A percentile compares a stretch with the other conserved stretches of the same genome.
Evolutionary conservation across 441 rosid species (phyloP).

Genomic region (Rhodomyrtus psidioides): DNA sequence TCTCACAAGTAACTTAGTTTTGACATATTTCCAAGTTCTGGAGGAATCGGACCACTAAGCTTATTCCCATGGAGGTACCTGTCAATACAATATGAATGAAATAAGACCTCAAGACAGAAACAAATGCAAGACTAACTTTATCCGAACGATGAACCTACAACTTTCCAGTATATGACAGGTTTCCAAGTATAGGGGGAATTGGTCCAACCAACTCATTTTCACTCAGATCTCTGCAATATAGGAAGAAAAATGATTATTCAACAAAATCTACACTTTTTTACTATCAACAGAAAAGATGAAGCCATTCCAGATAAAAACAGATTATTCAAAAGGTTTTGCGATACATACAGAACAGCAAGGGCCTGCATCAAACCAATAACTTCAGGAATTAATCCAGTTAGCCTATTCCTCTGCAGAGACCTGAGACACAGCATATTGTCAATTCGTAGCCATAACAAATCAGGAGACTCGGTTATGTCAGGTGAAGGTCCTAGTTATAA

Average conservation of each 20-base stretch:
- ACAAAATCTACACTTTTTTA: not conserved
- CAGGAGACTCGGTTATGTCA: not conserved
- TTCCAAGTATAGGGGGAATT: constrained; percentile 84
- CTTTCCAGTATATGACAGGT: constrained; percentile 78
- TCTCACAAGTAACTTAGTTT: constrained; percentile 86
- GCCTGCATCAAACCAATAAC: constrained; percentile 98
- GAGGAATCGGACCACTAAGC: constrained; percentile 77
- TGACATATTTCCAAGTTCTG: constrained; percentile 96
- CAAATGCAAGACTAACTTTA: not conserved
- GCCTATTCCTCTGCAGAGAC: constrained; percentile 83
- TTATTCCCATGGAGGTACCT: constrained; percentile 94
- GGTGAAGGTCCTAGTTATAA: not conserved
- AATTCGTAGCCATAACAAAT: not conserved
- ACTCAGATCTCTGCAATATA: constrained; percentile 62
- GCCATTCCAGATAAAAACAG: not conserved
- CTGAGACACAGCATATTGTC: constrained; percentile 16
- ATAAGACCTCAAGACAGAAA: not conserved
- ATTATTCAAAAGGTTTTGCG: not conserved
- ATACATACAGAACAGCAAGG: constrained; percentile 81
- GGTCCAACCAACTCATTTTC: constrained; percentile 75
- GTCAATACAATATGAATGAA: not conserved
- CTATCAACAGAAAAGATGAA: not conserved
- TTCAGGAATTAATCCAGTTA: constrained; percentile 80
- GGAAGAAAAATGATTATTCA: not conserved
- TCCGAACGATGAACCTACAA: constrained; percentile 35